These are phyloP conservation scores for Piper longum DNA, from an alignment of 164 flowering plant species.

Conservation along the genomic window DNA sequence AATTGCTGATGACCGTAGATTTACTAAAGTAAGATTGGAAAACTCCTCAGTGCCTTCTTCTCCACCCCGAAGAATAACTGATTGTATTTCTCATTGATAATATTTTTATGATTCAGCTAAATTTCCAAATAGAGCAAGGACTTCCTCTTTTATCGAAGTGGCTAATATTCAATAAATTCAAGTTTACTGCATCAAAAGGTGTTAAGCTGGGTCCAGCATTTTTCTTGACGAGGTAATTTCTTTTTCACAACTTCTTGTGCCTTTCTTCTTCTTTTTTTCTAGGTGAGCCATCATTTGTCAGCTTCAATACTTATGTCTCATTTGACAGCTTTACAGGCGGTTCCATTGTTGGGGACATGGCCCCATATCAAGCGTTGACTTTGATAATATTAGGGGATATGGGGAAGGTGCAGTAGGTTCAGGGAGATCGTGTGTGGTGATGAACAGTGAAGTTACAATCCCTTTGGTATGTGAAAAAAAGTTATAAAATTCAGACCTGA, in stretches of 20 bases:
- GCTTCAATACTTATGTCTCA: constrained; percentile 8
- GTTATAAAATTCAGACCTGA: background rate
- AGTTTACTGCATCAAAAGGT: constrained; percentile 76
- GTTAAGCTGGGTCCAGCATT: constrained; percentile 73
- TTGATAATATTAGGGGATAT: constrained; percentile 80
- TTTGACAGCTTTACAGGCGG: constrained; percentile 77
- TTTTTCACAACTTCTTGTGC: background rate
- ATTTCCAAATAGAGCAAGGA: constrained; percentile 89
- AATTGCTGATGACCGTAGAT: constrained; percentile 50
- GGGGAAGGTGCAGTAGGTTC: constrained; percentile 94
- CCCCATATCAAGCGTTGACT: constrained; percentile 96
- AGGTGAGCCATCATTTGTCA: background rate
- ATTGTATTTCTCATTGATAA: background rate
- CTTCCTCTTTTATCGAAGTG: constrained; percentile 78
- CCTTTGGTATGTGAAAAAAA: constrained; percentile 53
- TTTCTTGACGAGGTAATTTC: constrained; percentile 53
- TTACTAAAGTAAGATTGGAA: constrained; percentile 47
- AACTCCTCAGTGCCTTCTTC: background rate
- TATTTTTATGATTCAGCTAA: constrained; percentile 33
- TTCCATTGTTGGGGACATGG: constrained; percentile 95
- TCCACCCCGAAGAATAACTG: background rate
- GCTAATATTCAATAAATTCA: constrained; percentile 80
- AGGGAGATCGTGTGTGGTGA: constrained; percentile 80
- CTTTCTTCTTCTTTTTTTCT: background rate
- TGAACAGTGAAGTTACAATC: constrained; percentile 61